Conservation (phyloP, 78 protist species). For the Dictyostelium discoideum region DNA sequence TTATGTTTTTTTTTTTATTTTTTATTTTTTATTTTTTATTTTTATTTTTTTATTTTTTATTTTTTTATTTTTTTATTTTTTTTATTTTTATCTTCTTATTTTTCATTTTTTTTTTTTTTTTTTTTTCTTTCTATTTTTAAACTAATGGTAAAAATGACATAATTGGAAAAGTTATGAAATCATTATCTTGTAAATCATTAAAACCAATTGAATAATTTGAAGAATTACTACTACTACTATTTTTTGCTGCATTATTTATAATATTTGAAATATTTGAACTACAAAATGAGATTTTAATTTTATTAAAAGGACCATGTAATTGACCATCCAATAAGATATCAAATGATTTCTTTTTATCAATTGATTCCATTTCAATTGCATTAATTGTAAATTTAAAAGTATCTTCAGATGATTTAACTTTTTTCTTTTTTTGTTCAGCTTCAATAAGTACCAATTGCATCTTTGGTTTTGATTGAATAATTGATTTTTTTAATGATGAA, state of each 20-base stretch:
- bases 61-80: neutral
- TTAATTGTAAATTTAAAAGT: neutral
- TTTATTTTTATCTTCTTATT: neutral
- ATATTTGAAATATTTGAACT: neutral
- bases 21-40: neutral
- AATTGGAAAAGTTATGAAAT: slow-evolving; percentile 1
- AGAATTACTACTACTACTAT: neutral
- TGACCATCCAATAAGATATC: slow-evolving; percentile 67
- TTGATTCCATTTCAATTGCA: slow-evolving; percentile 39
- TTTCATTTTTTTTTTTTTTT: neutral
- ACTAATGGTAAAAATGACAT: slow-evolving; percentile 10
- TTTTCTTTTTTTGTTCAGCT: slow-evolving; percentile 50
- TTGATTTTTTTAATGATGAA: neutral
- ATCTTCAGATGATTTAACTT: neutral
- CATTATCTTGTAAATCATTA: neutral
- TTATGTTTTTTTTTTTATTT: neutral
- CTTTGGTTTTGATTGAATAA: neutral
- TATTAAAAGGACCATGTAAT: slow-evolving; percentile 50
- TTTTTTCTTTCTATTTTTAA: neutral
- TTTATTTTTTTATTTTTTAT: neutral
- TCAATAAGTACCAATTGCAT: slow-evolving; percentile 35
- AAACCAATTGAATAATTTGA: neutral
- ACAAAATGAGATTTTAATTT: slow-evolving; percentile 37
- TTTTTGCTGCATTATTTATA: neutral
- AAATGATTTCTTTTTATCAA: slow-evolving; percentile 53